These are phyloP conservation scores for Monosporascus sp. DNA, from an alignment of 2,329 filamentous ascomycete species.

Conservation along the genomic window DNA sequence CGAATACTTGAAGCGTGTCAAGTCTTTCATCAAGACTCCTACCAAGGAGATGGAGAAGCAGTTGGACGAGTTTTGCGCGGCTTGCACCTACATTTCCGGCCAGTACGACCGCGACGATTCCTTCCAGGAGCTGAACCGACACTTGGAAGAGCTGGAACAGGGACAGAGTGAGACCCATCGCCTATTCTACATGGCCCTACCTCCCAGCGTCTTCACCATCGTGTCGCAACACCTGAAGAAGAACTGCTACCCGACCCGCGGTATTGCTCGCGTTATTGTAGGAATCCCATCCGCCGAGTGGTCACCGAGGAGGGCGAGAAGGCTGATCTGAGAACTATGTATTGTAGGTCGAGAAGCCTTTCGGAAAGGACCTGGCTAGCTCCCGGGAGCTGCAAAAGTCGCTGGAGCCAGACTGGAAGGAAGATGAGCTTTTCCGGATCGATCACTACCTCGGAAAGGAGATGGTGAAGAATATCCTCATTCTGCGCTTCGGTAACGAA, in stretches of 20 bases:
- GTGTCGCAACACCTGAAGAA: constrained; percentile 96
- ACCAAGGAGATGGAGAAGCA: constrained; percentile 97
- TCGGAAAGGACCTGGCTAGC: constrained; percentile 92
- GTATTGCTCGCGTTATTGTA: constrained; percentile 91
- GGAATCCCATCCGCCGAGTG: constrained; percentile 28
- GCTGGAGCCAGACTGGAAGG: constrained; percentile 94
- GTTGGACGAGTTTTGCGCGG: constrained; percentile 78
- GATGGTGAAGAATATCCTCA: constrained; percentile 99
- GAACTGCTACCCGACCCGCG: constrained; percentile 89
- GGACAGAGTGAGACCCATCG: constrained; percentile 79
- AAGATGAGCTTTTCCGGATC: constrained; percentile 98
- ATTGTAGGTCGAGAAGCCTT: constrained; percentile 90
- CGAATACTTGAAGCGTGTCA: constrained; percentile 90
- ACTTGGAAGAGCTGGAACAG: constrained; percentile 80
- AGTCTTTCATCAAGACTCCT: constrained; percentile 97
- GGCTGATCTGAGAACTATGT: constrained; percentile 4
- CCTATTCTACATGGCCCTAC: constrained; percentile 98
- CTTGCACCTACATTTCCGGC: constrained; percentile 92
- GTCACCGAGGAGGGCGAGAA: neutral
- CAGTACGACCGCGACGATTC: constrained; percentile 97
- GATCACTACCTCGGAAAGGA: constrained; percentile 99
- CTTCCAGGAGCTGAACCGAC: constrained; percentile 78
- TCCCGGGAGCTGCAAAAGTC: constrained; percentile 93
- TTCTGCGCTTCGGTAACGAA: constrained; percentile 95
- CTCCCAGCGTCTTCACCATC: constrained; percentile 94